phyloP scores from a whole-genome alignment of 148 eudicot genomes.

The Mesembryanthemum crystallinum region DNA sequence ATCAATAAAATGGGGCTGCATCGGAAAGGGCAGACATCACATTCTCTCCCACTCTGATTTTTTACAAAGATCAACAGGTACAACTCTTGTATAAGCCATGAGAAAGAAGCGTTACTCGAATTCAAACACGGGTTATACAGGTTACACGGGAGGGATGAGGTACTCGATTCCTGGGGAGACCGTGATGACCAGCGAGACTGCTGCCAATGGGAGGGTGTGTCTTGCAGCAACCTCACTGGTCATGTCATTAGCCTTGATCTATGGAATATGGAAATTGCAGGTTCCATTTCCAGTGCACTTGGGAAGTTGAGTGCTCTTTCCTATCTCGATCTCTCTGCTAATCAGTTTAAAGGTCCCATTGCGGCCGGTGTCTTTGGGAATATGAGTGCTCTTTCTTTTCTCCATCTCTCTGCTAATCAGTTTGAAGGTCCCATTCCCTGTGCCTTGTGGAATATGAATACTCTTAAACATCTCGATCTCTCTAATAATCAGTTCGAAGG shows the following conservation, averaged over 20 bases:
- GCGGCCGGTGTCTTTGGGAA: slow-evolving; percentile 8
- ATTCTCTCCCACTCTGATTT: no score
- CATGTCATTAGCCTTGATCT: neutral
- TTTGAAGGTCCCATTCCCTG: neutral
- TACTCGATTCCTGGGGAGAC: neutral
- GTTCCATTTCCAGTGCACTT: neutral
- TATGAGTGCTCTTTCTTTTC: neutral
- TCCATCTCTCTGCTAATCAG: neutral
- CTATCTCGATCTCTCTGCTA: slow-evolving; percentile 13
- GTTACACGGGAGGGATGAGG: neutral
- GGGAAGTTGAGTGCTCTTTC: slow-evolving; percentile 10
- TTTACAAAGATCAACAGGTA: no score
- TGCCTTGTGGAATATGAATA: neutral
- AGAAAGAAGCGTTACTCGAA: neutral
- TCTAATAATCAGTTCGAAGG: neutral
- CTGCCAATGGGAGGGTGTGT: neutral
- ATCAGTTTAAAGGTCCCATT: slow-evolving; percentile 1
- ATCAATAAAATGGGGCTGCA: no score
- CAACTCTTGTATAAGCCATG: no score
- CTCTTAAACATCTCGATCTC: slow-evolving; percentile 17
- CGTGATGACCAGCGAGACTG: neutral
- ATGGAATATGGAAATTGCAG: neutral
- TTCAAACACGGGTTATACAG: neutral
- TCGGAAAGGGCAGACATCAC: no score
- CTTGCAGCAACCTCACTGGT: neutral